Base-by-base conservation (phyloP, 1,284 basidiomycete species). In the Naganishia albida region DNA sequence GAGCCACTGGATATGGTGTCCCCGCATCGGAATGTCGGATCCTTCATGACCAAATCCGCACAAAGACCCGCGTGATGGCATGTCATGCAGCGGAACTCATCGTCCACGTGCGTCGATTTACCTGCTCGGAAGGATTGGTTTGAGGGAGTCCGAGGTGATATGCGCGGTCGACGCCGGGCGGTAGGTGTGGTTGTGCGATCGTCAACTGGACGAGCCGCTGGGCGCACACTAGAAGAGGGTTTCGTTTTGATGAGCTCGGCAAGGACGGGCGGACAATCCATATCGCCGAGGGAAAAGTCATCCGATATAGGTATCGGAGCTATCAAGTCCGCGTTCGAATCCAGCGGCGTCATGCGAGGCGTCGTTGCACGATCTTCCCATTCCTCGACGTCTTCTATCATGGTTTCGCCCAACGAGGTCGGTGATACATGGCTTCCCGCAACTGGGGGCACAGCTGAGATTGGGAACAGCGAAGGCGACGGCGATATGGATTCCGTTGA, bases 31-130 rank as follows among this genome's bases (percentile, higher is more conserved):
- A 60, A 60, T 3, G 34, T 39, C 6, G 56, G 23, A 40, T 50
- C 44, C n/a, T 50, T 16, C 34, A 60, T 60, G 3, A 50, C 20
- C 30, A 60, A 49, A 12, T 60, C 56, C 13, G 56, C 56, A 20
- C 56, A 60, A 20, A 60, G 18, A n/a, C 56, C 56, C n/a, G 56
- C 44, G 49, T 60, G 56, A 25, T 60, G 38, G 56, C 56, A 60
- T 40, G 56, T 60, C 34, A 25, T 15, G 38, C 56, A 60, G 12
- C 56, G 44, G 23, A 60, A 60, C 23, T 60, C 56, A 38, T 60
- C 46, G 23, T 60, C 56, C 7, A 18, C 16, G 12, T 20, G n/a
- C 16, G 12, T 20, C n/a, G 10, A 12, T 20, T 12, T 2, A 12
- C n/a, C 2, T 13, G 16, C 20, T 48, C 7, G 46, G 10, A 12